Conservation (phyloP, 768 basidiomycete species). For the Saitozyma podzolica region DNA sequence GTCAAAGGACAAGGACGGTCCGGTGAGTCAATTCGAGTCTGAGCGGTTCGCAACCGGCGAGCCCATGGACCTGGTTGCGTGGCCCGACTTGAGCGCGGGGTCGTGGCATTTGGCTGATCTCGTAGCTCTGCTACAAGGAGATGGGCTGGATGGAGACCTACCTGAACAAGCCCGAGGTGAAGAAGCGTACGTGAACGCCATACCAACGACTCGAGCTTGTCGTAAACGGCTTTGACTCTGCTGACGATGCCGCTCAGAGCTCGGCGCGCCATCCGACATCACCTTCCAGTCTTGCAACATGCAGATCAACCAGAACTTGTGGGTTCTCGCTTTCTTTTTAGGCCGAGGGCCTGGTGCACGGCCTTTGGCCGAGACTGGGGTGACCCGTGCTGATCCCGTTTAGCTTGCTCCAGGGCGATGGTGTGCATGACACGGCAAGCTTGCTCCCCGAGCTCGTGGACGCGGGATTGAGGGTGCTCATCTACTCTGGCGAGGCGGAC, state of each 20-base stretch:
- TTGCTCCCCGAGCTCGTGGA: constrained; percentile 79
- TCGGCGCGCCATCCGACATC: constrained; percentile 49
- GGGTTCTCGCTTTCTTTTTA: constrained; percentile 27
- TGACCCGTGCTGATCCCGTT: background rate
- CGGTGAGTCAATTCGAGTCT: constrained; percentile 14
- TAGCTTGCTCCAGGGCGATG: constrained; percentile 71
- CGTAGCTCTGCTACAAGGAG: constrained; percentile 56
- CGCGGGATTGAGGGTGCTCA: constrained; percentile 75
- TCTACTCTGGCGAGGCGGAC: constrained; percentile 70
- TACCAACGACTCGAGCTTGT: too few relatives aligned
- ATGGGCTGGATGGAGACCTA: constrained; percentile 85
- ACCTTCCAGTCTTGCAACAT: constrained; percentile 55
- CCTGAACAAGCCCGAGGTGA: constrained; percentile 75
- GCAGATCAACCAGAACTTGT: constrained; percentile 77
- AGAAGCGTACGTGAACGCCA: constrained; percentile 57
- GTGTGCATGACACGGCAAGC: constrained; percentile 75
- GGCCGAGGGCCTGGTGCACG: background rate
- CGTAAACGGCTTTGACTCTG: background rate
- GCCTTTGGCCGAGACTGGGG: too few relatives aligned
- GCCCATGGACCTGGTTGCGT: too few relatives aligned
- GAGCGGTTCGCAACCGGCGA: background rate
- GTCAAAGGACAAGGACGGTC: constrained; percentile 61
- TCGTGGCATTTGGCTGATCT: constrained; percentile 1
- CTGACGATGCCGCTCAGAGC: constrained; percentile 54
- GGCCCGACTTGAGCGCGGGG: background rate